Evolutionary conservation across 2,329 filamentous ascomycete species (phyloP).

Genomic region (Pseudocercospora pini-densiflorae): DNA sequence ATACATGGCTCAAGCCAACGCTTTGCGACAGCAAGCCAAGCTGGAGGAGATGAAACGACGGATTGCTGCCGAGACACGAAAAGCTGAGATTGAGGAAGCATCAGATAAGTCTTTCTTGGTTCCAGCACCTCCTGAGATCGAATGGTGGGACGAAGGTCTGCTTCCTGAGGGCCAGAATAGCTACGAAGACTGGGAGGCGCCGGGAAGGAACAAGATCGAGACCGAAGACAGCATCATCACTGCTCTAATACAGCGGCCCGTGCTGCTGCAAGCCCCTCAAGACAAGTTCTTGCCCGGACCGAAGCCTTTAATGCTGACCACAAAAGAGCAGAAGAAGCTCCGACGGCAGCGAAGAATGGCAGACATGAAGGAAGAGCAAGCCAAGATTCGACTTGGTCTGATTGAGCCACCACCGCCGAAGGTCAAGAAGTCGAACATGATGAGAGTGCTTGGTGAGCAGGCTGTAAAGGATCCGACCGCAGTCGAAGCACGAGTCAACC

Average conservation of each 20-base stretch:
- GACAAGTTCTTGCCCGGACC: constrained; percentile 77
- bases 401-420: constrained; percentile 91
- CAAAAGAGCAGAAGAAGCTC: constrained; percentile 88
- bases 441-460: constrained; percentile 93
- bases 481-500: constrained; percentile 91
- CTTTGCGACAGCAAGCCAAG: constrained; percentile 81
- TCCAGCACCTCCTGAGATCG: constrained; percentile 80
- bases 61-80: constrained; percentile 84
- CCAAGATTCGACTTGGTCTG: constrained; percentile 89
- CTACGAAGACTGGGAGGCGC: constrained; percentile 70
- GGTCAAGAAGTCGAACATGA: constrained; percentile 96
- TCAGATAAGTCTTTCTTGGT: constrained; percentile 85
- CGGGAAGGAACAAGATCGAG: constrained; percentile 72
- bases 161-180: constrained; percentile 66
- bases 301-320: constrained; percentile 91
- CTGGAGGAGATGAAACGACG: constrained; percentile 94
- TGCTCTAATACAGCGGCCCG: constrained; percentile 88
- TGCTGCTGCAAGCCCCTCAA: constrained; percentile 87
- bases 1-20: constrained; percentile 93
- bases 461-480: constrained; percentile 96
- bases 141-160: constrained; percentile 97
- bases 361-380: constrained; percentile 93
- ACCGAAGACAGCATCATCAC: constrained; percentile 86
- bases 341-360: constrained; percentile 89
- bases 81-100: constrained; percentile 93